phyloP scores from a whole-genome alignment of 2,329 filamentous ascomycete species.

The Chaetomium strumarium region DNA sequence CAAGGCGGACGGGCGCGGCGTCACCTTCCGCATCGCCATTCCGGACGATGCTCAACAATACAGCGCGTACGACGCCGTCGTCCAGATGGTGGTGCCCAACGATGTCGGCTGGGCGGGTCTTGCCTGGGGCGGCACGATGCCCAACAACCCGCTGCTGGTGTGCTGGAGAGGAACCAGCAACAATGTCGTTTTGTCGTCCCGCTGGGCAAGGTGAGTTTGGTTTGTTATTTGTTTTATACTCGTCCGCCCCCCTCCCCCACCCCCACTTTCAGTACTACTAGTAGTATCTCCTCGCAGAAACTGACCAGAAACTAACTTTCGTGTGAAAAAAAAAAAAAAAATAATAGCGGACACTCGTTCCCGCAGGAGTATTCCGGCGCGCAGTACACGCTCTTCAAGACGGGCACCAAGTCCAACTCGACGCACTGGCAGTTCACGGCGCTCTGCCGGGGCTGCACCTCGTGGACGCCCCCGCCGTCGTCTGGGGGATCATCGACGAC shows the following conservation, averaged over 20 bases:
- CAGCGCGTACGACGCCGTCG: conserved; percentile 21
- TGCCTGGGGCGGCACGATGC: conserved; percentile 44
- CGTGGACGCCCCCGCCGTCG: conserved; percentile 15
- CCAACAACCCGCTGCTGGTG: conserved; percentile 39
- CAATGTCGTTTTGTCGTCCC: conserved; percentile 35
- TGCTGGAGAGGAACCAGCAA: conserved; percentile 36
- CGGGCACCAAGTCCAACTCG: conserved; percentile 34
- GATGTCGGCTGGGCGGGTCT: conserved; percentile 43
- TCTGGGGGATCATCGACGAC: no score
- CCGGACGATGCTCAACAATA: conserved; percentile 15
- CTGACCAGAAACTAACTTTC: no score
- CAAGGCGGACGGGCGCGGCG: conserved; percentile 32
- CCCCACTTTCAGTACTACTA: no score
- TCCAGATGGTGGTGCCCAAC: conserved; percentile 38
- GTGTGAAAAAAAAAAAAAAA: no score
- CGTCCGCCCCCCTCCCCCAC: not conserved
- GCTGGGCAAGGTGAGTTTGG: conserved; percentile 40
- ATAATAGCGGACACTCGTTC: conserved; percentile 28
- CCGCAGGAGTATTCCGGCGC: conserved; percentile 30
- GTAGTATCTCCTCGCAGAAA: no score
- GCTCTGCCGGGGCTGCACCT: conserved; percentile 30
- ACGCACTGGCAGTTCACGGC: conserved; percentile 39
- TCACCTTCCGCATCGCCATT: conserved; percentile 25
- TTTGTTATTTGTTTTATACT: no score
- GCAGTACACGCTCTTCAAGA: conserved; percentile 30